Conservation (phyloP, 805 yeast genomes). For the Lipomyces yamanashiensis region DNA sequence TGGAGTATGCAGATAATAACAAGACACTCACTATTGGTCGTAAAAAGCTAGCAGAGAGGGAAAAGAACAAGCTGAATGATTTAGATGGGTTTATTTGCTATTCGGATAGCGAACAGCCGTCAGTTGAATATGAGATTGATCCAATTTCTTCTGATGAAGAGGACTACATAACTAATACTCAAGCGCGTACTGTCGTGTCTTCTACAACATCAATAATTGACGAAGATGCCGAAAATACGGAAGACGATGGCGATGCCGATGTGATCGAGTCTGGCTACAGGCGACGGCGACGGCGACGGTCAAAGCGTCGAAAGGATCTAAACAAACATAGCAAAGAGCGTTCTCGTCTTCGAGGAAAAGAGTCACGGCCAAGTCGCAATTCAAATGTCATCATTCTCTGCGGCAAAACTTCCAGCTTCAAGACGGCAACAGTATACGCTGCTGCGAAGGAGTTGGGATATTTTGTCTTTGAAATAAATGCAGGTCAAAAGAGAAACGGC, state of each 20-base stretch:
- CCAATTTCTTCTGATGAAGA: constrained; percentile 34
- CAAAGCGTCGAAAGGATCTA: background rate
- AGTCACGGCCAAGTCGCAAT: constrained; percentile 24
- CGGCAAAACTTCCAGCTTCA: constrained; percentile 80
- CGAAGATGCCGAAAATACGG: constrained; percentile 3
- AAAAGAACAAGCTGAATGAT: constrained; percentile 8
- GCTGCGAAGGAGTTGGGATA: constrained; percentile 65
- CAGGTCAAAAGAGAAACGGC: constrained; percentile 72
- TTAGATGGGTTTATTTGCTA: constrained; percentile 42
- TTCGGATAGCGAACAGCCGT: constrained; percentile 44
- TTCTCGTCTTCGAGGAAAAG: constrained; percentile 3
- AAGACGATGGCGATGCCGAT: constrained; percentile 13
- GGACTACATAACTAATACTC: constrained; percentile 3
- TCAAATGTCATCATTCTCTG: constrained; percentile 57
- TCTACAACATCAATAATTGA: background rate
- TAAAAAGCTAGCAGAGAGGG: background rate
- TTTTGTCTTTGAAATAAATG: constrained; percentile 79
- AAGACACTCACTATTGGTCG: constrained; percentile 6
- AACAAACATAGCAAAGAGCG: background rate
- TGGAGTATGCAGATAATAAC: constrained; percentile 32
- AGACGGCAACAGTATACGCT: constrained; percentile 73
- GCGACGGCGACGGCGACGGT: constrained; percentile 13
- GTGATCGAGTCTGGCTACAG: background rate
- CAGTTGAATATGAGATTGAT: constrained; percentile 23
- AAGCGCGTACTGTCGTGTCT: background rate